These are phyloP conservation scores for Eremomyces bilateralis DNA, from an alignment of 495 filamentous ascomycete species.

Conservation along the genomic window DNA sequence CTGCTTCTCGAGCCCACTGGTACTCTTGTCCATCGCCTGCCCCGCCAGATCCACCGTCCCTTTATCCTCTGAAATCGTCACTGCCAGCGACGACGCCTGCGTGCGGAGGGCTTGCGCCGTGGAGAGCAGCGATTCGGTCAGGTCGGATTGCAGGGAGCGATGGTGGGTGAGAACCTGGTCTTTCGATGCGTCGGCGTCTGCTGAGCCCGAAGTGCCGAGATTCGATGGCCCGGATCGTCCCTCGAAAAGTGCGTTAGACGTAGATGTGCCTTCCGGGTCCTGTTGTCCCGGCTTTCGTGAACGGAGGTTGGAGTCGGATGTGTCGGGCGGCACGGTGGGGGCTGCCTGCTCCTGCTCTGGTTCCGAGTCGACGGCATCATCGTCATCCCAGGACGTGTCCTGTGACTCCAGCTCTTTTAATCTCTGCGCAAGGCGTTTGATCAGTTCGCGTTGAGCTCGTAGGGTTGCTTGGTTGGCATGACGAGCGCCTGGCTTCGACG, in stretches of 20 bases:
- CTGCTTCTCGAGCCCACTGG: slow-evolving; percentile 43
- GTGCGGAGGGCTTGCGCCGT: slow-evolving; percentile 63
- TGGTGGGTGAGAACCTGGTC: slow-evolving; percentile 54
- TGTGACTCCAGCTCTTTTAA: slow-evolving; percentile 31
- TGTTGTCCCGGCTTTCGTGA: slow-evolving; percentile 9
- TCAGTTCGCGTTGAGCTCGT: slow-evolving; percentile 33
- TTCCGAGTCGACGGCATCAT: slow-evolving; percentile 9
- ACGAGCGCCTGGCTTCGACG: slow-evolving; percentile 39
- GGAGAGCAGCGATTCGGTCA: slow-evolving; percentile 55
- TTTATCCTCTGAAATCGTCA: slow-evolving; percentile 48
- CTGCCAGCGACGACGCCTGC: slow-evolving; percentile 45
- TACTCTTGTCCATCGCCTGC: slow-evolving; percentile 54
- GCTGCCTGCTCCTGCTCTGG: slow-evolving; percentile 4
- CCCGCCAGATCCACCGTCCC: slow-evolving; percentile 44
- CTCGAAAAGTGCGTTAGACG: slow-evolving; percentile 12
- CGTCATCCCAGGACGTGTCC: slow-evolving; percentile 10
- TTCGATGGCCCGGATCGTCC: slow-evolving; percentile 1
- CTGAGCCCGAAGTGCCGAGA: slow-evolving; percentile 10
- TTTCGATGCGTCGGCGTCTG: slow-evolving; percentile 17
- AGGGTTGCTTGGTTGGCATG: slow-evolving; percentile 48
- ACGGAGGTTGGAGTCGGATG: slow-evolving; percentile 10
- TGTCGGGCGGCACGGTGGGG: slow-evolving; percentile 5
- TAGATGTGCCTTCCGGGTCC: slow-evolving; percentile 9
- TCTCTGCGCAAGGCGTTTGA: slow-evolving; percentile 18
- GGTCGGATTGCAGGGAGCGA: slow-evolving; percentile 60